These are phyloP conservation scores for Pneumocystis murina DNA, from an alignment of 1,139 yeast genomes.

Conservation along the genomic window DNA sequence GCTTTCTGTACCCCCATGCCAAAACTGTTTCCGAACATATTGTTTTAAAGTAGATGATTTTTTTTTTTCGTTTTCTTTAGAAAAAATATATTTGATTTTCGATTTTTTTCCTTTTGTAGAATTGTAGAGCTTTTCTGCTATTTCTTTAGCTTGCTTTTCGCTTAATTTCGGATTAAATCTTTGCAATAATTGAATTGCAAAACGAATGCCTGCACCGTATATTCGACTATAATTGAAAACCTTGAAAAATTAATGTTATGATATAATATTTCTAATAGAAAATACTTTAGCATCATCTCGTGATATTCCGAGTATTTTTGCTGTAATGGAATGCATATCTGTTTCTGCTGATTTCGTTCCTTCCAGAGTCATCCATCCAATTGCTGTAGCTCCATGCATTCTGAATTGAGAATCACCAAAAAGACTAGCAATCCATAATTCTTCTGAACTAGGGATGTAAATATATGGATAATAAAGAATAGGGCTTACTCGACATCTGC, in stretches of 20 bases:
- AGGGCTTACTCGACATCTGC: slow-evolving; percentile 66
- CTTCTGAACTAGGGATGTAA: slow-evolving; percentile 43
- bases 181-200: slow-evolving; percentile 66
- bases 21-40: slow-evolving; percentile 31
- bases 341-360: slow-evolving; percentile 86
- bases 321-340: slow-evolving; percentile 89
- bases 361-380: slow-evolving; percentile 99
- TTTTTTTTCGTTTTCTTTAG: slow-evolving; percentile 19
- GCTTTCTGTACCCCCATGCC: slow-evolving; percentile 92
- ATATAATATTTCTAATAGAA: background rate
- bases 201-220: slow-evolving; percentile 91
- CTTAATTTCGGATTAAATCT: slow-evolving; percentile 61
- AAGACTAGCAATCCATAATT: slow-evolving; percentile 91
- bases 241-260: background rate
- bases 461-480: background rate
- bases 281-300: slow-evolving; percentile 68
- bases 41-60: slow-evolving; percentile 23
- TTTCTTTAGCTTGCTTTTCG: slow-evolving; percentile 52
- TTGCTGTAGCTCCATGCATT: slow-evolving; percentile 87
- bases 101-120: slow-evolving; percentile 62
- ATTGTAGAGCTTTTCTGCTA: slow-evolving; percentile 55
- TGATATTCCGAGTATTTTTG: slow-evolving; percentile 72
- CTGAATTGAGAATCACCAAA: slow-evolving; percentile 84
- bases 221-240: slow-evolving; percentile 92
- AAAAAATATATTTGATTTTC: background rate